Conservation (phyloP, 1,284 basidiomycete genomes). For the Lentinula novae-zelandiae region DNA sequence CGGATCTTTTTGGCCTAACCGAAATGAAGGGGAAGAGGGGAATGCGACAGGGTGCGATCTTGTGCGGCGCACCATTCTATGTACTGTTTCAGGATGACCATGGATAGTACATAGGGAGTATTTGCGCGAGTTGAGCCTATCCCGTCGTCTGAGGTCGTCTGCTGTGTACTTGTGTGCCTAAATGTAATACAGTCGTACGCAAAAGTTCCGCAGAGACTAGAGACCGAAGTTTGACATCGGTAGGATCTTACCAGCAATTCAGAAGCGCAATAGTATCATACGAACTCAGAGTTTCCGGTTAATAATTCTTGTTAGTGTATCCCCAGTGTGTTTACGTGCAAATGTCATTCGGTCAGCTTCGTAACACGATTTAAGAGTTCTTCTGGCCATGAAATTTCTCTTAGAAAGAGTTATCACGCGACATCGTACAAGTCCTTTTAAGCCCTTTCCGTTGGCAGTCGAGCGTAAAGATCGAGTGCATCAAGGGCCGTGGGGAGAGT, state of each 20-base stretch:
- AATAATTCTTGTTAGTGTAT: too few species aligned
- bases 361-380: neutral
- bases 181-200: neutral
- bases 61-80: neutral
- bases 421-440: neutral
- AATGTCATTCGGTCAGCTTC: neutral
- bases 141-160: neutral
- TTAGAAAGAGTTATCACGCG: neutral
- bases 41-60: neutral
- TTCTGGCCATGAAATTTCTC: neutral
- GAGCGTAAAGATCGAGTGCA: neutral
- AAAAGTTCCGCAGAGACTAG: neutral
- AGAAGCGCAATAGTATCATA: neutral
- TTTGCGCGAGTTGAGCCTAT: neutral
- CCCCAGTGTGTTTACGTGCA: slow-evolving; percentile 9
- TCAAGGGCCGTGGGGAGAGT: neutral
- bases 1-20: neutral
- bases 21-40: neutral
- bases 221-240: neutral
- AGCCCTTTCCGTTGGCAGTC: neutral
- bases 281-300: too few species aligned
- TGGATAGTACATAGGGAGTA: too few species aligned
- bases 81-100: slow-evolving; percentile 8
- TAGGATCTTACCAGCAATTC: neutral
- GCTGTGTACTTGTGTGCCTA: neutral